Base-by-base conservation (phyloP, 2,329 filamentous ascomycete species). In the Aspergillus glaucus region DNA sequence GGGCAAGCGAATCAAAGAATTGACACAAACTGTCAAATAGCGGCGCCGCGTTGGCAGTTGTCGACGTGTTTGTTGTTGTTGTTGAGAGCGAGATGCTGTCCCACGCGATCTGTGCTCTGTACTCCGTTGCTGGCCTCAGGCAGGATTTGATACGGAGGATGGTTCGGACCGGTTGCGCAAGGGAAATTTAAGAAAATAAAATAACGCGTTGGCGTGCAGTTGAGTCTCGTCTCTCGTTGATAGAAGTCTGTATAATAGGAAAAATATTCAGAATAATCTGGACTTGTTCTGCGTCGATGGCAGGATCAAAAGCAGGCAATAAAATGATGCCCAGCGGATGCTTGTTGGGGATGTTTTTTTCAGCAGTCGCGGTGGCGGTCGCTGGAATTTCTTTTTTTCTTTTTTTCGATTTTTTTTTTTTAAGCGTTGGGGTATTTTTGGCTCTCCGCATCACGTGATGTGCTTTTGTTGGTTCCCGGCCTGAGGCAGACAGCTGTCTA, bases 391-490 rank as follows among this genome's bases (percentile, higher is more conserved):
- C 50, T 58, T 55, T 53, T 53, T 49, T 49, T 37, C 28, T 39
- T 46, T 50, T 58, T 55, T 55, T 52, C 22, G 22, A 22, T 52
- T 45, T 48, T 53, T 53, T 56, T 54, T 53, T 46, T 51, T 50
- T 52, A 54, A 47, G 49, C 36, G 44, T 54, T 52, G 53, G 17
- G 12, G 47, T 55, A 56, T 54, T 49, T 50, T 47, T 43, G 43
- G 30, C n/a, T 40, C 47, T 26, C 43, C 32, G 40, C 49, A 30
- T 51, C 56, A 58, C 56, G 56, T 58, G 56, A 57, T 28, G 10
- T 14, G 17, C 39, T 15, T 22, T 21, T 19, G 21, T 14, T 41
- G 39, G 39, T 19, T 2, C 10, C 10, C 26, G 10, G 26, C 26
- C 26, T 12, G 1, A 12, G 26, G 26, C 26, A 30, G 10, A 30